Conservation (phyloP, 2,329 filamentous ascomycete genomes). For the Dactylellina cionopaga region DNA sequence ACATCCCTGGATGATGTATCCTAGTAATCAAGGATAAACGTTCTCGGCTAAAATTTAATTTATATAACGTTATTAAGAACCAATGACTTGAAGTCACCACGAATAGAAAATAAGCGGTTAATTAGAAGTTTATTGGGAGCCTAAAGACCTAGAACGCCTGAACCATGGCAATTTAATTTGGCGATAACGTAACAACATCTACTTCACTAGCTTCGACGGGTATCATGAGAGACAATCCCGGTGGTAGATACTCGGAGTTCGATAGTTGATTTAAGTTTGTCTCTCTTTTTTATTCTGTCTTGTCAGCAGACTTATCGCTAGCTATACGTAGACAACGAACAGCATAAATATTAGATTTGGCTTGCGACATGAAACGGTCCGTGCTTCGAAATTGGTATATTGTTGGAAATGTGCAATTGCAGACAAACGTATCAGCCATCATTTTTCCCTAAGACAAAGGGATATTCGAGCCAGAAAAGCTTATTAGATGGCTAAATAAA, state of each 20-base stretch:
- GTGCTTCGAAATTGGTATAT: not conserved
- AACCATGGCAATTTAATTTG: constrained; percentile 1
- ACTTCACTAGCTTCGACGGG: not conserved
- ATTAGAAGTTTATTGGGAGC: constrained; percentile 13
- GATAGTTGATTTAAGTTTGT: not conserved
- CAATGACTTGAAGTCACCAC: not conserved
- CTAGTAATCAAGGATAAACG: constrained; percentile 1
- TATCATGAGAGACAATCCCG: not conserved
- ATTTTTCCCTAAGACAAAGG: too few species aligned
- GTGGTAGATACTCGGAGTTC: not conserved
- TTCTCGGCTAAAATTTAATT: constrained; percentile 27
- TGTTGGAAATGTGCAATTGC: not conserved
- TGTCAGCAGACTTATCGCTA: not conserved
- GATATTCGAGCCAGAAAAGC: too few species aligned
- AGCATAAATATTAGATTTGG: too few species aligned
- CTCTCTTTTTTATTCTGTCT: not conserved
- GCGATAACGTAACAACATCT: not conserved
- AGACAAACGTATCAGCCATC: not conserved
- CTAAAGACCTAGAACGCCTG: constrained; percentile 5
- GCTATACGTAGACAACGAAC: not conserved
- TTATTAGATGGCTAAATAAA: too few species aligned
- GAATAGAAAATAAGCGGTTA: constrained; percentile 33
- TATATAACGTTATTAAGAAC: constrained; percentile 20
- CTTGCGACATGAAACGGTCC: not conserved
- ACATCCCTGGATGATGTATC: constrained; percentile 3